Evolutionary conservation across 345 rosid species (phyloP), one percentile per base, ranked within the genome.

Genomic region (Gossypium stocksii): DNA sequence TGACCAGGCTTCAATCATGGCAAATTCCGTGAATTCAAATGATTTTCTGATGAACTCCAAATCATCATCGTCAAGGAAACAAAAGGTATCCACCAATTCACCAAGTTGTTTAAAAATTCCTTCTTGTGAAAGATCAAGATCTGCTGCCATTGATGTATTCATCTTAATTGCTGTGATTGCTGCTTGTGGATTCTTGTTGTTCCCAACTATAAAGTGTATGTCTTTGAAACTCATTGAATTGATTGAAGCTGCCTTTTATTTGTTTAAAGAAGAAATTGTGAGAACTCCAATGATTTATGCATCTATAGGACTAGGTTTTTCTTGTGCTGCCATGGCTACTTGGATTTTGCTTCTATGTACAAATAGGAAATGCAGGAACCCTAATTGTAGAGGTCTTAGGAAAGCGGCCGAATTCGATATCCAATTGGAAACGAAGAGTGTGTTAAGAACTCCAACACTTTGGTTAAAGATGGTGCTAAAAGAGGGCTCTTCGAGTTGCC

Each of bases 371-470:
- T 94, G 98, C 38, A 91, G 92, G 78, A 94, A 90, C 25, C 91
- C 92, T 0, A 86, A 84, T n/a, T 94, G 97, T 59, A 87, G 83
- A 84, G 98, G 98, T 2, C 84, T 92, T 70, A 87, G 93, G 78
- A 92, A 87, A 75, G 97, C 84, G 0, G 89, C 91, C 0, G 97
- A 94, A 81, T 94, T 92, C 13, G 98, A 94, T 82, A 92, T 94
- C 75, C 97, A 94, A 84, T 73, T 94, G 54, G 97, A 94, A 86
- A 94, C 2, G 97, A 92, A 83, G 92, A 94, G 70, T 85, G 96
- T 76, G 87, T 91, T 20, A 94, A 89, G 90, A 86, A 85, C 51
- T 84, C 93, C 9, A 82, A 13, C 34, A 15, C 76, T 49, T 43
- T 60, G 57, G 79, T 70, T 51, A 85, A 84, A 76, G 90, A 75